These are phyloP conservation scores for Keqinozyma sinolaborantium DNA, from an alignment of 1,139 yeast genomes.

Conservation along the genomic window DNA sequence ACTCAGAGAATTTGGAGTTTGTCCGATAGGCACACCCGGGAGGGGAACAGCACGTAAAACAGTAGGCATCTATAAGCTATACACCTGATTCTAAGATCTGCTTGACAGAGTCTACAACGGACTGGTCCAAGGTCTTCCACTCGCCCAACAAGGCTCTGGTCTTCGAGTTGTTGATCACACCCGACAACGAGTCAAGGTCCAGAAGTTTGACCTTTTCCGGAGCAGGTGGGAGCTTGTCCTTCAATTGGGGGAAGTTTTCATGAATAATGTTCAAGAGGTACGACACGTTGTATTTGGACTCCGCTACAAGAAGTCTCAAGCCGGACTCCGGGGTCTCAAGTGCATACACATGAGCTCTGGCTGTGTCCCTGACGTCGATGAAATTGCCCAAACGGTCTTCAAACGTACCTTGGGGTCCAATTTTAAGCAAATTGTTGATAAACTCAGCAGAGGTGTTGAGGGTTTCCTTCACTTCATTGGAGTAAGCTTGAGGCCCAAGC, in stretches of 20 bases:
- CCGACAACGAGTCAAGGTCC: slow-evolving; percentile 16
- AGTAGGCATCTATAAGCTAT: no score
- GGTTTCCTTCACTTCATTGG: slow-evolving; percentile 11
- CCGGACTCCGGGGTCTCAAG: slow-evolving; percentile 15
- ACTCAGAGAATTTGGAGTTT: no score
- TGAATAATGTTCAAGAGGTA: slow-evolving; percentile 27
- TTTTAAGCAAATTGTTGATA: slow-evolving; percentile 14
- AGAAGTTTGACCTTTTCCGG: slow-evolving; percentile 31
- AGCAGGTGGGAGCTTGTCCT: slow-evolving; percentile 39
- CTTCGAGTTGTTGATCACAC: slow-evolving; percentile 28
- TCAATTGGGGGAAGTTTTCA: slow-evolving; percentile 22
- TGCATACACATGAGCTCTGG: slow-evolving; percentile 30
- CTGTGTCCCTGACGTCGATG: slow-evolving; percentile 36
- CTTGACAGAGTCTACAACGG: slow-evolving; percentile 39
- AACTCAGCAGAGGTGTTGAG: slow-evolving; percentile 17
- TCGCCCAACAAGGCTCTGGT: slow-evolving; percentile 34
- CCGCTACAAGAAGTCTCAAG: neutral
- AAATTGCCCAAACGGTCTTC: slow-evolving; percentile 15
- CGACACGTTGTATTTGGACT: neutral
- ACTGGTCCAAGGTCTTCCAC: slow-evolving; percentile 30
- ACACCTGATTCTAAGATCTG: no score
- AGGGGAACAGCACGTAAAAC: no score
- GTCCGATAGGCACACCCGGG: no score
- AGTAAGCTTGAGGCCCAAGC: slow-evolving; percentile 27
- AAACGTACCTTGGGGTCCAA: slow-evolving; percentile 3